These are phyloP conservation scores for Dentipellis fragilis DNA, from an alignment of 768 basidiomycete genomes.

Conservation along the genomic window DNA sequence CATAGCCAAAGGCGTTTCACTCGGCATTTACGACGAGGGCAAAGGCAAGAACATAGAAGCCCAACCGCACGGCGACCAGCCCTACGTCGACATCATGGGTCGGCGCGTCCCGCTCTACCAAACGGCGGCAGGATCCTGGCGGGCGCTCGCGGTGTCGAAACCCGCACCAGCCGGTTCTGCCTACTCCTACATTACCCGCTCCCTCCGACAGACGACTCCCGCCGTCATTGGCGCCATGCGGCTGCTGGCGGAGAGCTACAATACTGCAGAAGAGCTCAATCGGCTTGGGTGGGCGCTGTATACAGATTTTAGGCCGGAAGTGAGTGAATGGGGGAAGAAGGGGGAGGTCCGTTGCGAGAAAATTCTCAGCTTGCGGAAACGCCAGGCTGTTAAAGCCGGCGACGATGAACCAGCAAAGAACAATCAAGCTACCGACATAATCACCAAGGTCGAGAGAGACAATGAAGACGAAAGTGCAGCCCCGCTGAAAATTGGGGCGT, in stretches of 20 bases:
- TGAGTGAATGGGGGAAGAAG: constrained; percentile 76
- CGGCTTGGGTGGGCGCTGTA: constrained; percentile 69
- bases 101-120: constrained; percentile 75
- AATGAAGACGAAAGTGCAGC: not conserved
- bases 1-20: constrained; percentile 69
- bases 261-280: constrained; percentile 45
- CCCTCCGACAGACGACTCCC: constrained; percentile 73
- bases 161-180: constrained; percentile 67
- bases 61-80: constrained; percentile 50
- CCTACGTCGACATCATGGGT: constrained; percentile 82
- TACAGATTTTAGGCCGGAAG: constrained; percentile 75
- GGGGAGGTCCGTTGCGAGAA: constrained; percentile 61
- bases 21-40: constrained; percentile 62
- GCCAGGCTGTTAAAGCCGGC: not conserved
- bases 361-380: constrained; percentile 49
- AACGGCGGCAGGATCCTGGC: constrained; percentile 59
- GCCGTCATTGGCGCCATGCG: constrained; percentile 69
- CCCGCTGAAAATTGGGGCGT: not conserved
- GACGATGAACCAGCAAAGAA: not conserved
- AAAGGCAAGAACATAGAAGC: constrained; percentile 48
- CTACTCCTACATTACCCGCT: constrained; percentile 72
- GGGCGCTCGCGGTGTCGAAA: constrained; percentile 63
- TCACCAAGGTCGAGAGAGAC: not conserved
- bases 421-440: not conserved
- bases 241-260: constrained; percentile 53